Evolutionary conservation across 1,139 yeast genomes (phyloP), one percentile per base, ranked within the genome.

Genomic region (Hansenula sp.): DNA sequence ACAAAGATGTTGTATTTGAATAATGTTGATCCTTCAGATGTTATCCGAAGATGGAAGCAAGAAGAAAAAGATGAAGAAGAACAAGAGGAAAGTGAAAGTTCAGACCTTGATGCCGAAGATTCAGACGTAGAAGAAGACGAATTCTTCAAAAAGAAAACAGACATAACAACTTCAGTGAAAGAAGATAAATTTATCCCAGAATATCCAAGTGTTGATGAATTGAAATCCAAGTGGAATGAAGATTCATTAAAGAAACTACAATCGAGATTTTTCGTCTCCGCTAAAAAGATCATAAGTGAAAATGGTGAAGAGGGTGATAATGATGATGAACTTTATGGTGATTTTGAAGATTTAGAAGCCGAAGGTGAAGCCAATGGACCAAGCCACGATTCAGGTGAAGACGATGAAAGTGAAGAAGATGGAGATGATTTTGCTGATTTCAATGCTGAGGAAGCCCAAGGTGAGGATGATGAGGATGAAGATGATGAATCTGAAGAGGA

Each of bases 1-100:
- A 82, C 85, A 57, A 88, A 86, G 59, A 68, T 93, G 45, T 68
- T 93, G 11, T 93, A 93, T 61, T 73, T 85, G 78, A 79, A 82
- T 44, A 85, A 86, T 53, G 70, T 89, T 36, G 77, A 81, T 9
- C 93, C 97, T 0, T 70, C 69, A 0, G 96, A 87, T 44, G 96
- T 79, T 25, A 69, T 91, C 40, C 71, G 69, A 40, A 77, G 93
- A 62, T 91, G 97, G 96, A 80, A 63, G 52, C 69, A 74, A 29
- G 80, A 77, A 49, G 78, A 72, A 29, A 71, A 63, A 9, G 70
- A 65, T 24, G 57, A 60, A 10, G 73, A 69, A 11, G 71, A 68
- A n/a, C n/a, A n/a, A 11, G 38, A 34, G 12, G 37, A 33, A 68
- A 43, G 57, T 1, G 71, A 67, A 4, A 76, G 70, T 5, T 21